Conservation (phyloP, 441 rosid species). For the Mallotus repandus region DNA sequence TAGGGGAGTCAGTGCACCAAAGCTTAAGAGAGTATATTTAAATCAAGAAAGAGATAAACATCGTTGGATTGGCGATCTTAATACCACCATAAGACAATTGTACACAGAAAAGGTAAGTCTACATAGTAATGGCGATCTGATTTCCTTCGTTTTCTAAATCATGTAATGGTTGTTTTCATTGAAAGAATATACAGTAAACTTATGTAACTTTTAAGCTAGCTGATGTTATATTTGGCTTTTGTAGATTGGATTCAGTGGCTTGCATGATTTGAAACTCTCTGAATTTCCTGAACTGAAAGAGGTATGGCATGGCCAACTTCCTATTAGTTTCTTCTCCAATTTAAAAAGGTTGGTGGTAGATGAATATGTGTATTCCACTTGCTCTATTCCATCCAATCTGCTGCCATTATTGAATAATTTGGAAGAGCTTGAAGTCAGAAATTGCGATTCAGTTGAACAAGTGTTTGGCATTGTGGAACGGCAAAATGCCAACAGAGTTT, state of each 20-base stretch:
- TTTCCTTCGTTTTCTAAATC: too few relatives aligned
- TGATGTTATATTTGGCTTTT: neutral
- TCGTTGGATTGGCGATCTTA: neutral
- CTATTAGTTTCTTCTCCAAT: neutral
- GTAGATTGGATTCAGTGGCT: conserved; percentile 12
- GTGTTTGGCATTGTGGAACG: too few relatives aligned
- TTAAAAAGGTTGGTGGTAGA: conserved; percentile 15
- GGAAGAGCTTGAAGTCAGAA: conserved; percentile 4
- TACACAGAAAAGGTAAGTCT: neutral
- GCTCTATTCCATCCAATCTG: conserved; percentile 9
- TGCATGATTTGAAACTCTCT: conserved; percentile 1
- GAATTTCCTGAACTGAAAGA: conserved; percentile 11
- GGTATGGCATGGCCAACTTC: conserved; percentile 17
- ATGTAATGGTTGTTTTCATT: neutral
- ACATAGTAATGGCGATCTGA: neutral
- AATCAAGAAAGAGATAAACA: neutral
- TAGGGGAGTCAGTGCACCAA: neutral
- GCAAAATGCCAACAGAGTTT: too few relatives aligned
- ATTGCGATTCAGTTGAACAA: neutral
- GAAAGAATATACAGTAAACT: too few relatives aligned
- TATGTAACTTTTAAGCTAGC: neutral
- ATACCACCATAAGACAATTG: conserved; percentile 4
- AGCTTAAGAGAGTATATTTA: neutral
- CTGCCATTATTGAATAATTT: conserved; percentile 4
- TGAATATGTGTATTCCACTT: neutral